Evolutionary conservation across 2,329 filamentous ascomycete species (phyloP).

Genomic region (Fusarium longipes): DNA sequence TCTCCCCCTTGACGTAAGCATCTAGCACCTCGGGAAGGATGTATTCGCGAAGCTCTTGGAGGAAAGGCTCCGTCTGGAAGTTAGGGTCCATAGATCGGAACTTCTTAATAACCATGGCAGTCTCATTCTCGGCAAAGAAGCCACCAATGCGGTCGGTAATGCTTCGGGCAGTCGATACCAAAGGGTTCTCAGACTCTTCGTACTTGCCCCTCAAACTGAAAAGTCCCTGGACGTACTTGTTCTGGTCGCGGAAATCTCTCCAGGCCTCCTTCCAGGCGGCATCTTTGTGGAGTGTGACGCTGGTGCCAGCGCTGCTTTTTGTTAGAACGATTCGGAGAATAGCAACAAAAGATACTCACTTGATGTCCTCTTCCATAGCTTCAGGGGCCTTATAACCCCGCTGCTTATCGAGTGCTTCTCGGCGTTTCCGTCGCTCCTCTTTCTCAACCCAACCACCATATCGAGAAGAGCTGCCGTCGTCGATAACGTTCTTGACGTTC

Average conservation of each 20-base stretch:
- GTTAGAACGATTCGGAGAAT: conserved; percentile 45
- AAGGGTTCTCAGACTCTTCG: conserved; percentile 95
- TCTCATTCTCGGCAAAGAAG: conserved; percentile 99
- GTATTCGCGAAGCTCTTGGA: conserved; percentile 96
- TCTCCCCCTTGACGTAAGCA: conserved; percentile 96
- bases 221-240: conserved; percentile 86
- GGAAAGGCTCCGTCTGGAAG: conserved; percentile 95
- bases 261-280: conserved; percentile 98
- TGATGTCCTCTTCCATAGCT: conserved; percentile 81
- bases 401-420: conserved; percentile 78
- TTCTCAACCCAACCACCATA: conserved; percentile 98
- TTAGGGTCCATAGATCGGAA: conserved; percentile 94
- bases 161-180: conserved; percentile 91
- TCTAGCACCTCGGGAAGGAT: conserved; percentile 97
- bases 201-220: conserved; percentile 89
- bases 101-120: conserved; percentile 96
- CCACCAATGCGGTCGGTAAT: conserved; percentile 93
- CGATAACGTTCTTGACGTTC: conserved; percentile 93
- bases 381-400: conserved; percentile 61
- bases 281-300: conserved; percentile 95
- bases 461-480: conserved; percentile 94
- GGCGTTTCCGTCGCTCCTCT: conserved; percentile 85
- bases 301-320: conserved; percentile 82
- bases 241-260: conserved; percentile 92
- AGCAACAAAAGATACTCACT: conserved; percentile 71